These are phyloP conservation scores for Plasmopara viticola DNA, from an alignment of 352 stramenopile species.

Conservation along the genomic window DNA sequence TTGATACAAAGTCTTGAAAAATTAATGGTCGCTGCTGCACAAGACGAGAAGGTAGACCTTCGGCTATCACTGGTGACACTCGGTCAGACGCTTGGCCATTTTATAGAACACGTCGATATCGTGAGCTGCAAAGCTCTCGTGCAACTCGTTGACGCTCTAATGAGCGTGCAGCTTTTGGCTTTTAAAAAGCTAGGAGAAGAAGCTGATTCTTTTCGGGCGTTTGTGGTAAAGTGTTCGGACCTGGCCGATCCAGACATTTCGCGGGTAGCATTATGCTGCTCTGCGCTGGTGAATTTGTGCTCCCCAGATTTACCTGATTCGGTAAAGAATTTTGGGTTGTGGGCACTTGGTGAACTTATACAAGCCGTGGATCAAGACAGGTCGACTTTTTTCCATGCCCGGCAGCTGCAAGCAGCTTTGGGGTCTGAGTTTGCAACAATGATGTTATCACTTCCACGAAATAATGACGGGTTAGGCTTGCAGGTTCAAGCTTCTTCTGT, in stretches of 20 bases:
- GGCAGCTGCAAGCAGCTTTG: constrained; percentile 33
- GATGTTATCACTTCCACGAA: constrained; percentile 36
- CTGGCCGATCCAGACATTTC: constrained; percentile 12
- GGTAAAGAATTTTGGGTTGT: constrained; percentile 44
- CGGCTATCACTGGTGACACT: constrained; percentile 33
- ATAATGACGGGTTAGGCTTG: constrained; percentile 15
- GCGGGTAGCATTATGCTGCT: constrained; percentile 12
- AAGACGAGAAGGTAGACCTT: constrained; percentile 14
- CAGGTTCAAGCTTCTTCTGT: constrained; percentile 43
- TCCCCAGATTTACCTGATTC: constrained; percentile 49
- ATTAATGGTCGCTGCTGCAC: constrained; percentile 18
- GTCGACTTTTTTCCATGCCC: constrained; percentile 6
- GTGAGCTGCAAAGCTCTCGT: constrained; percentile 44
- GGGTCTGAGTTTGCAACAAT: constrained; percentile 28
- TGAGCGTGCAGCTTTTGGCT: constrained; percentile 25
- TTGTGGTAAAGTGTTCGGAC: constrained; percentile 13
- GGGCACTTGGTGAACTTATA: constrained; percentile 30
- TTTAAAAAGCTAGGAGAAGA: constrained; percentile 13
- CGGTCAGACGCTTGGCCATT: constrained; percentile 29
- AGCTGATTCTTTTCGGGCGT: constrained; percentile 7
- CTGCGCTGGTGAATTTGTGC: constrained; percentile 37
- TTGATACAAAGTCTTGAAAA: constrained; percentile 23
- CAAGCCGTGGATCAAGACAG: constrained; percentile 22
- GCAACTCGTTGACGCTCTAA: constrained; percentile 35
- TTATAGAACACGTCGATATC: constrained; percentile 31